Base-by-base conservation (phyloP, 1,139 yeast genomes). In the Spathaspora sp. region DNA sequence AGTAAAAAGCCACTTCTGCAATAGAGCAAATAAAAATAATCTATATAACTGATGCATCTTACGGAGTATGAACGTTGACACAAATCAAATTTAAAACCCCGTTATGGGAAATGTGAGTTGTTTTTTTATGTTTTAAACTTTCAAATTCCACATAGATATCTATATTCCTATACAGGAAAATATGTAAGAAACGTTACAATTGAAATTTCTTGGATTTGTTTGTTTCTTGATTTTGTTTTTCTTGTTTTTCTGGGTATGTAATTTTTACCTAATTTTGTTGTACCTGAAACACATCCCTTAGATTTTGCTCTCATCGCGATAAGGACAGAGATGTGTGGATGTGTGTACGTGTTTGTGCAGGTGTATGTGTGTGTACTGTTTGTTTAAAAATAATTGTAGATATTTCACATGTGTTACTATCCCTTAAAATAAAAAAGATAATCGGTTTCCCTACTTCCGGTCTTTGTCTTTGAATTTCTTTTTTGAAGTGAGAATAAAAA, bases 371-470 rank as follows among this genome's bases (percentile, higher is more conserved):
- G 34, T 29, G 34, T 13, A 4, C 23, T 13, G 13, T 29, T n/a
- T 25, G 4, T 4, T 31, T 31, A 31, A 31, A 31, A 31, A 31
- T 31, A 31, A 31, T 31, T 31, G 36, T 6, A 11, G 36, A 31
- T 29, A 29, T 31, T 31, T 31, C 36, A 31, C 36, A 31, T 31
- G 36, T 13, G 36, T 31, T 13, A 13, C 15, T 31, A 31, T 31
- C 36, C 36, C 36, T 31, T 31, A 13, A 31, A 27, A 29, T 7
- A 29, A 15, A 31, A 27, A 27, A 25, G 27, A 13, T 13, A 31
- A 31, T 31, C 36, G 36, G 36, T 31, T 31, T 31, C 11, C 18
- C 16, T 31, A 31, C 7, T 31, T 31, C 36, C 36, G 36, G 36
- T 31, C 18, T 31, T 31, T 31, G 36, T 31, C 17, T 31, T 20